Base-by-base conservation (phyloP, 1,139 yeast genomes). In the Yamadazyma taylorii region DNA sequence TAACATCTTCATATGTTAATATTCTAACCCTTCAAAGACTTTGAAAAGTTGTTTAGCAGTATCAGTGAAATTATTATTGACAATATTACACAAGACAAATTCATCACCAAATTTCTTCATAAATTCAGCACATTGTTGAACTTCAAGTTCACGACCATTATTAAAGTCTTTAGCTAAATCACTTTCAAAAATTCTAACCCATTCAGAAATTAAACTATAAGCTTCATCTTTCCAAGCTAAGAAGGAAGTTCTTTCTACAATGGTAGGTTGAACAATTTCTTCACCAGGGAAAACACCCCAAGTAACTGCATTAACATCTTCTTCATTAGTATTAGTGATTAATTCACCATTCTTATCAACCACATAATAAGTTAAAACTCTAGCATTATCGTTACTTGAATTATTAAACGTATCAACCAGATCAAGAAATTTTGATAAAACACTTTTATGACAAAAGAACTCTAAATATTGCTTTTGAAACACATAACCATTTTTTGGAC, bases 211-310 rank as follows among this genome's bases (percentile, higher is more conserved):
- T 43, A 92, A 79, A 48, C 88, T 73, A 71, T 77, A 92, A 25
- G 92, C 94, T 62, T 92, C 98, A 59, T 90, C 97, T 60, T 88
- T 90, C 98, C 98, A 92, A 8, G 97, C 96, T 51, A 87, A 68
- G 63, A 88, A 88, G 3, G 95, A 85, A 21, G 82, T 79, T 56
- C 81, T 82, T 58, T 88, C 96, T n/a, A 88, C 96, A 55, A 88
- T 86, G 1, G 96, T 88, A 37, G 96, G 95, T 61, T 88, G 96
- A 49, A 86, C 73, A 36, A 88, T 85, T 63, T 88, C 96, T 57
- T 85, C 85, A 33, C 95, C 95, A 14, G 96, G 96, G 75, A 86
- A 88, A 29, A 86, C 87, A 46, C 96, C 97, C 98, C 98, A 92
- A 11, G 98, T 92, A 37, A 89, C 97, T 7, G 97, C 97, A 56